A percentile compares a stretch with the other conserved stretches of the same genome.
Evolutionary conservation across 176 grass and related monocot species (phyloP).

Genomic region (Triticum aestivum): IWGSC_CS_RefSeq_v2.1 NC_057797.1:477269682-477270181

Average conservation of each 20-base stretch:
- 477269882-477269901: neutral
- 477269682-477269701: no score
- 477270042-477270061: neutral
- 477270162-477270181: neutral
- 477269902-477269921: neutral
- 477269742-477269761: no score
- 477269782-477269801: no score
- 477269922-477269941: no score
- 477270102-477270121: neutral
- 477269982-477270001: neutral
- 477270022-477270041: neutral
- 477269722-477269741: no score
- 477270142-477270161: neutral
- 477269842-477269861: no score
- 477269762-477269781: no score
- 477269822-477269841: no score
- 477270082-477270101: neutral
- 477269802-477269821: no score
- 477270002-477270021: neutral
- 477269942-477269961: neutral
- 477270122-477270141: neutral
- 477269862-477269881: neutral
- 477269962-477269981: neutral
- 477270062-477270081: neutral
- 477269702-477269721: no score